Evolutionary conservation across 2,329 filamentous ascomycete species (phyloP).

Genomic region (Drechmeria coniospora): DNA sequence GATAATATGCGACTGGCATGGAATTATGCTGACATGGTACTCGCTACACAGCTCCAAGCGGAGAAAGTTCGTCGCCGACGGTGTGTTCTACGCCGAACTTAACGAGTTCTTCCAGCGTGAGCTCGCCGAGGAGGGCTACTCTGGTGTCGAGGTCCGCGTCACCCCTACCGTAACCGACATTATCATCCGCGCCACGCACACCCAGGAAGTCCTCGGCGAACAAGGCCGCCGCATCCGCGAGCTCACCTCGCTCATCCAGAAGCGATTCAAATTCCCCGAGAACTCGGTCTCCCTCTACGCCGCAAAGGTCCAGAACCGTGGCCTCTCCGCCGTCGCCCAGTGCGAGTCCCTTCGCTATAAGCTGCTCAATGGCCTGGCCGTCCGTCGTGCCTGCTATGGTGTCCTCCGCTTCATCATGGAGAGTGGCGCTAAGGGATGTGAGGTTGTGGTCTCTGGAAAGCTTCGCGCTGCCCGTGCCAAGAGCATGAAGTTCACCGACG

Average conservation of each 20-base stretch:
- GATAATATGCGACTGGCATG: too few relatives aligned
- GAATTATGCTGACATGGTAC: constrained; percentile 3
- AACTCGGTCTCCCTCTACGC: constrained; percentile 99
- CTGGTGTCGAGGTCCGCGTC: constrained; percentile 98
- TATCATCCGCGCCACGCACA: constrained; percentile 99
- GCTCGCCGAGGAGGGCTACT: constrained; percentile 99
- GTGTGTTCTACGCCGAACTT: constrained; percentile 99
- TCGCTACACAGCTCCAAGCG: constrained; percentile 56
- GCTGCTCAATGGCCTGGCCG: constrained; percentile 97
- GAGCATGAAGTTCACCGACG: constrained; percentile 99
- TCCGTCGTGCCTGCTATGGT: constrained; percentile 98
- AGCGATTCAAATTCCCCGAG: constrained; percentile 99
- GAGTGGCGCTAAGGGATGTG: constrained; percentile 97
- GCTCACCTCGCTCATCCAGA: constrained; percentile 99
- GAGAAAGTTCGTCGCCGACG: constrained; percentile 92
- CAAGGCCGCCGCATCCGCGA: constrained; percentile 99
- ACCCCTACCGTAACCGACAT: constrained; percentile 99
- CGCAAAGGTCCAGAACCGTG: constrained; percentile 99
- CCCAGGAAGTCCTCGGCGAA: constrained; percentile 99
- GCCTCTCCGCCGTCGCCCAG: constrained; percentile 98
- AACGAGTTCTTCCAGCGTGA: constrained; percentile 99
- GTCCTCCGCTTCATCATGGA: constrained; percentile 99
- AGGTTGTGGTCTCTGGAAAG: constrained; percentile 99
- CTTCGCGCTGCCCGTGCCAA: constrained; percentile 97
- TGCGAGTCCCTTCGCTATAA: constrained; percentile 99